Percentiles rank a stretch among this genome's conserved stretches.
Evolutionary conservation across 805 yeast species (phyloP).

Genomic region (Saturnispora diversa): DNA sequence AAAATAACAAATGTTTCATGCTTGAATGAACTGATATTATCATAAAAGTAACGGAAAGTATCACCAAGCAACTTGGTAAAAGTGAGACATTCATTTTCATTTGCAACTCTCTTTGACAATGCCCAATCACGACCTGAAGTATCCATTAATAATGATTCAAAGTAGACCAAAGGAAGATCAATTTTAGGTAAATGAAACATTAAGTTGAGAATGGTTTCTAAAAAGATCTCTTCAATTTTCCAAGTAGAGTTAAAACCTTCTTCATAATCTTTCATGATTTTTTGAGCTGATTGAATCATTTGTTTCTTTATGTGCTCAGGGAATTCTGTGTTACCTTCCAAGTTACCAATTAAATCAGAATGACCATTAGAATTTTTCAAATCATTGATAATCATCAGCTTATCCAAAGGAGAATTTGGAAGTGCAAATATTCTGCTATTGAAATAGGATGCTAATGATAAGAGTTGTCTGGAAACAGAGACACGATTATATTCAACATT

Average conservation of each 20-base stretch:
- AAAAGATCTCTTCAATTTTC: constrained; percentile 85
- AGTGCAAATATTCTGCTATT: constrained; percentile 55
- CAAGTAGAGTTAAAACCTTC: constrained; percentile 51
- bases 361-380: constrained; percentile 34
- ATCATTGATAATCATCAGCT: constrained; percentile 37
- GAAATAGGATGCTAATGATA: constrained; percentile 67
- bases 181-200: constrained; percentile 67
- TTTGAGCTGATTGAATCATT: constrained; percentile 29
- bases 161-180: constrained; percentile 65
- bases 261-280: constrained; percentile 33
- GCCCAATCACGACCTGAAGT: constrained; percentile 76
- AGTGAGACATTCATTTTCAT: constrained; percentile 32
- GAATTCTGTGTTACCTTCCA: constrained; percentile 24
- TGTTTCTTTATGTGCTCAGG: constrained; percentile 21
- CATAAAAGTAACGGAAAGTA: constrained; percentile 76
- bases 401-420: constrained; percentile 73
- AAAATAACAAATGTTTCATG: constrained; percentile 66
- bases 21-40: constrained; percentile 58
- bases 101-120: constrained; percentile 23
- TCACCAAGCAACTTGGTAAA: constrained; percentile 94
- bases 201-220: constrained; percentile 73
- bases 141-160: constrained; percentile 75
- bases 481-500: constrained; percentile 83
- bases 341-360: constrained; percentile 26
- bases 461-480: constrained; percentile 77